Base-by-base conservation (phyloP, 495 filamentous ascomycete species). In the Aspergillus egyptiacus region DNA sequence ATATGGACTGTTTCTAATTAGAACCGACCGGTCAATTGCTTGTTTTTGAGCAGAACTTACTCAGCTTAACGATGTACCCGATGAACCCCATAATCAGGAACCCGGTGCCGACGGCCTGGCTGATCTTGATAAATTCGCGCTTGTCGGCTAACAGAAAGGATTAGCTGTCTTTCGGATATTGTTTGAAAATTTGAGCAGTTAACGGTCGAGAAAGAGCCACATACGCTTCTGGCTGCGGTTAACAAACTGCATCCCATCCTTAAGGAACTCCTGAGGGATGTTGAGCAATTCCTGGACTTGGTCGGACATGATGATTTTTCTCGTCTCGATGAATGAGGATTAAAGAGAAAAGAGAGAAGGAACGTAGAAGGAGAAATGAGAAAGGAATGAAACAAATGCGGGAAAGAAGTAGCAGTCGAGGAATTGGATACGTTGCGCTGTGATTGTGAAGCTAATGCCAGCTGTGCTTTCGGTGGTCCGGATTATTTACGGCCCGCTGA, bases 61-160 rank as follows among this genome's bases (percentile, higher is more conserved):
- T 90, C 59, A 98, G 79, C 76, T 98, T 98, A 59, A 96, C 86
- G 44, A 96, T 71, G 72, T 93, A 96, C 46, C 91, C 91, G 62
- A 91, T 89, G 56, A 70, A 64, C 45, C 68, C 86, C 87, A 94
- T 93, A 33, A 91, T 80, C 23, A 94, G 61, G 71, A 95, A 94
- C 38, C 89, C 89, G 56, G 95, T 84, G 56, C 91, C 93, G 51
- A 98, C 93, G 51, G 93, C 91, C 69, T 96, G 90, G 60, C 81
- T 89, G 69, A 98, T 93, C 75, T 93, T 90, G 61, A 95, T 79
- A 73, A 95, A 97, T 61, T 95, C 90, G 50, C 82, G 76, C 65
- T 80, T 80, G 69, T 95, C 90, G 59, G 89, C 78, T 85, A 46
- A n/a, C n/a, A n/a, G 39, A 59, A 14, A 17, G 9, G 9, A n/a